Evolutionary conservation across 805 yeast genomes (phyloP).

Genomic region (Monosporozyma yasuniensis): DNA sequence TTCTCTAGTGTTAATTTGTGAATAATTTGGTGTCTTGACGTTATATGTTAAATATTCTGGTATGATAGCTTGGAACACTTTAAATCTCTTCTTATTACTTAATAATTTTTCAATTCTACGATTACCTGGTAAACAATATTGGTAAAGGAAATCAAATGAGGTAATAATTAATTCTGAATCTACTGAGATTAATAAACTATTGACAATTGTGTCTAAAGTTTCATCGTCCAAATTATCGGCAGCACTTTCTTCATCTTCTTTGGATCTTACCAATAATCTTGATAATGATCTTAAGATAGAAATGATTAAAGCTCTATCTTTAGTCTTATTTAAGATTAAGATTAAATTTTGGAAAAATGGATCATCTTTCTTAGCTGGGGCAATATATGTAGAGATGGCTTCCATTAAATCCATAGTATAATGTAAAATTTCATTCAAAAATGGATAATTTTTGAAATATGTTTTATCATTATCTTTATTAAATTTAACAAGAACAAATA

Average conservation of each 20-base stretch:
- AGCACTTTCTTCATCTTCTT: conserved; percentile 39
- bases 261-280: conserved; percentile 61
- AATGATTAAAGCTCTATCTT: conserved; percentile 63
- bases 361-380: conserved; percentile 66
- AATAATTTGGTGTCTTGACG: conserved; percentile 31
- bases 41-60: conserved; percentile 53
- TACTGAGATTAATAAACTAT: conserved; percentile 44
- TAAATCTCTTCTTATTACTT: conserved; percentile 39
- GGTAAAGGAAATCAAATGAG: conserved; percentile 73
- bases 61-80: conserved; percentile 47
- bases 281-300: conserved; percentile 69
- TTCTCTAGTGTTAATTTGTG: conserved; percentile 19
- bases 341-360: conserved; percentile 48
- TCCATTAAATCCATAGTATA: conserved; percentile 76
- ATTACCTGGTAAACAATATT: conserved; percentile 58
- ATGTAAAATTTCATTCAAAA: conserved; percentile 49
- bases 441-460: conserved; percentile 28
- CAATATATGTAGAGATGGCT: conserved; percentile 70
- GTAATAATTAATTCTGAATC: conserved; percentile 67
- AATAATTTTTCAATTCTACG: conserved; percentile 47
- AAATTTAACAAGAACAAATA: conserved; percentile 27
- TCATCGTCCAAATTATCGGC: conserved; percentile 40
- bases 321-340: conserved; percentile 39
- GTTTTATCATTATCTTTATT: conserved; percentile 1
- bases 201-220: conserved; percentile 45